These are phyloP conservation scores for Aspergillus japonicus DNA, from an alignment of 2,329 filamentous ascomycete genomes.

Conservation along the genomic window DNA sequence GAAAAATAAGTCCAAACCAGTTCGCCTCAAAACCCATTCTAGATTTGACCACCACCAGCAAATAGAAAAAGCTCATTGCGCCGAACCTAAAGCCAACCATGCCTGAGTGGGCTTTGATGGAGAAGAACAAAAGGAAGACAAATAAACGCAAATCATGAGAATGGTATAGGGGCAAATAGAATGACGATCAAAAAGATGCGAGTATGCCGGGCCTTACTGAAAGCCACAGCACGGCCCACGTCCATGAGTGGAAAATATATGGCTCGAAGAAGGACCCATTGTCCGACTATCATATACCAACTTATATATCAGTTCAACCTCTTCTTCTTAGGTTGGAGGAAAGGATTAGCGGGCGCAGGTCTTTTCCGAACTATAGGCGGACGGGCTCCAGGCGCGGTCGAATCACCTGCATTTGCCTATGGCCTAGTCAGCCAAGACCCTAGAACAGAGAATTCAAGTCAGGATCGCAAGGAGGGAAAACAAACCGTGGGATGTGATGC, in stretches of 20 bases:
- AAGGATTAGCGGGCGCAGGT: constrained; percentile 28
- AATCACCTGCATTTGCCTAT: background rate
- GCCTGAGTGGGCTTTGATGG: background rate
- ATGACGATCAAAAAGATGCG: background rate
- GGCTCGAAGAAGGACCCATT: background rate
- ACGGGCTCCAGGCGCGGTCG: constrained; percentile 12
- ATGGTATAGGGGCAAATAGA: background rate
- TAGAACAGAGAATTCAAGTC: background rate
- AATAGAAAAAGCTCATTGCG: background rate
- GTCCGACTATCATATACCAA: background rate
- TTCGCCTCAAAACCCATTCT: background rate
- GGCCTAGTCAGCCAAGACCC: background rate
- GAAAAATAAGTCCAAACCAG: background rate
- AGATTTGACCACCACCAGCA: background rate
- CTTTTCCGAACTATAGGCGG: constrained; percentile 29
- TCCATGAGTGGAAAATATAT: background rate
- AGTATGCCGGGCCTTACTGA: background rate
- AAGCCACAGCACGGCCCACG: background rate
- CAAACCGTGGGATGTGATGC: constrained; percentile 2
- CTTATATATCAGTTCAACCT: constrained; percentile 20
- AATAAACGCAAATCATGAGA: background rate
- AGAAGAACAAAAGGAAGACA: background rate
- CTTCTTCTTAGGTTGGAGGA: constrained; percentile 34
- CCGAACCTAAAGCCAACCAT: background rate
- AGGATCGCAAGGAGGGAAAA: background rate